Conservation (phyloP, 2,329 filamentous ascomycete species). For the Diaporthe humulicola region DNA sequence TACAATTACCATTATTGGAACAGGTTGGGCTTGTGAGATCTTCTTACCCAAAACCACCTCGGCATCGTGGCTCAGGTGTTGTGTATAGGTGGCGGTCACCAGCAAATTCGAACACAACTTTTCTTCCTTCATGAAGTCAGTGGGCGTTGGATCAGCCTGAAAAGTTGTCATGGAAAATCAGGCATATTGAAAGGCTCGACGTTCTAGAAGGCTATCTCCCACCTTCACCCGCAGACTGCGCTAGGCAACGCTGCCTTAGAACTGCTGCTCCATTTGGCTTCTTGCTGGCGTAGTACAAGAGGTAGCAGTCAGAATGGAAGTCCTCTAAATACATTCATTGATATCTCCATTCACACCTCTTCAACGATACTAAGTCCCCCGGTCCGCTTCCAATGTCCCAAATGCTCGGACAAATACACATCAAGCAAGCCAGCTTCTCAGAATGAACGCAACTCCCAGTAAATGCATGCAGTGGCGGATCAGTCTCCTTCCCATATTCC, state of each 20-base stretch:
- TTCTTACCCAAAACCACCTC: too few relatives aligned
- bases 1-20: background rate
- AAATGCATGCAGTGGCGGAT: constrained; percentile 25
- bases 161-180: background rate
- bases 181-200: too few relatives aligned
- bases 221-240: background rate
- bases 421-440: background rate
- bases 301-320: background rate
- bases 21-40: too few relatives aligned
- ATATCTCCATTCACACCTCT: background rate
- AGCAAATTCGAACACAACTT: too few relatives aligned
- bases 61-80: background rate
- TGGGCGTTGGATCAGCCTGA: too few relatives aligned
- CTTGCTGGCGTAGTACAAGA: too few relatives aligned
- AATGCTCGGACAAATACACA: background rate
- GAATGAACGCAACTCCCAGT: constrained; percentile 11
- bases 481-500: background rate
- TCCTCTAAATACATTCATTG: background rate
- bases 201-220: too few relatives aligned
- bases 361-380: background rate
- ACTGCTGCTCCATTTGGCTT: background rate
- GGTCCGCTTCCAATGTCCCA: background rate
- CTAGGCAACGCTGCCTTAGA: too few relatives aligned
- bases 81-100: background rate
- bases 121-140: too few relatives aligned